Conservation (phyloP, 192 early-diverging fungal species). For the Pilobolus umbonatus region DNA sequence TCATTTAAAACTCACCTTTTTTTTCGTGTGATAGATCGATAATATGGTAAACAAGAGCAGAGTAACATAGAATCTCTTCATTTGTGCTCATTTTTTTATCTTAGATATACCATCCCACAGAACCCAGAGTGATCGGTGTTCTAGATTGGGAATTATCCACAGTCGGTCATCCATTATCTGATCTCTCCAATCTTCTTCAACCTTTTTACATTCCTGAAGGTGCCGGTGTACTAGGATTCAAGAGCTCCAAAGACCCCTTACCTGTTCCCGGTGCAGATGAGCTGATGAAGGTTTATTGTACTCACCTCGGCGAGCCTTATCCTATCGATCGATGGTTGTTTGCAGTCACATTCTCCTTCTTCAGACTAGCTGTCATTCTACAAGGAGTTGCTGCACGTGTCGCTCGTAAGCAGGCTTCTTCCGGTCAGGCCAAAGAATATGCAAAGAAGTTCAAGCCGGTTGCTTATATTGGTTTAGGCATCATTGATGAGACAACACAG, state of each 20-base stretch:
- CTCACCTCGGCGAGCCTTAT: conserved; percentile 49
- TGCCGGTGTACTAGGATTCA: conserved; percentile 37
- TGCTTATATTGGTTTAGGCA: conserved; percentile 50
- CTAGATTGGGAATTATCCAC: conserved; percentile 94
- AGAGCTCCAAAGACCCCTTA: conserved; percentile 32
- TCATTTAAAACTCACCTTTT: not conserved
- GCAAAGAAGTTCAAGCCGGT: conserved; percentile 45
- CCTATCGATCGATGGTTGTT: conserved; percentile 79
- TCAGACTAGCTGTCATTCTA: conserved; percentile 77
- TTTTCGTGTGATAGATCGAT: conserved; percentile 44
- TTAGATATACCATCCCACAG: conserved; percentile 70
- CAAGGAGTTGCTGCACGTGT: conserved; percentile 91
- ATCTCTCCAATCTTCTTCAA: conserved; percentile 82
- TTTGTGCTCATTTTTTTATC: conserved; percentile 14
- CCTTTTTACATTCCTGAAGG: conserved; percentile 43
- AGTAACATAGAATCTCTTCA: not conserved
- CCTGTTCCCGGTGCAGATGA: conserved; percentile 61
- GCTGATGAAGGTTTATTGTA: conserved; percentile 73
- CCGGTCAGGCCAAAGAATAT: conserved; percentile 46
- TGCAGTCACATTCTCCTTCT: conserved; percentile 83
- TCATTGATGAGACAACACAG: conserved; percentile 51
- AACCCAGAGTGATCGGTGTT: conserved; percentile 74
- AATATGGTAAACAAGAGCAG: conserved; percentile 46
- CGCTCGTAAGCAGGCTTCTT: conserved; percentile 82
- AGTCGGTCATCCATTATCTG: conserved; percentile 86